phyloP scores from a whole-genome alignment of 2,329 filamentous ascomycete species.

The Fusarium begoniae region DNA sequence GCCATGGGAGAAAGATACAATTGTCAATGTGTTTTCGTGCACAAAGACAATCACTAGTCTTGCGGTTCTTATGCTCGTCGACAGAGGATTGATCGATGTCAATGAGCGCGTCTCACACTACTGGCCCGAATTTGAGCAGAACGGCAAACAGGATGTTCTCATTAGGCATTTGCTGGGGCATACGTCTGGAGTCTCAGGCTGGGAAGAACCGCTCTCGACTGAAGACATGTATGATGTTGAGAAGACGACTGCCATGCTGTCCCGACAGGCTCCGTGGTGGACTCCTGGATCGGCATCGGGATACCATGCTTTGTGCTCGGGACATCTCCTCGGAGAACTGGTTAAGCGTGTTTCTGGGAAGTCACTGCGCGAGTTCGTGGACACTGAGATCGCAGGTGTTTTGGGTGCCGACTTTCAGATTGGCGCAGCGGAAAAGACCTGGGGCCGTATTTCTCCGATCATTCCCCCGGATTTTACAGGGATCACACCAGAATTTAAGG shows the following conservation, averaged over 20 bases:
- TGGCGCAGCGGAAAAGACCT: not conserved
- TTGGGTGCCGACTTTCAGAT: not conserved
- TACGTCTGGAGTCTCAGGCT: conserved; percentile 7
- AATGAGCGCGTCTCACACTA: conserved; percentile 7
- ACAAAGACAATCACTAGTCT: conserved; percentile 29
- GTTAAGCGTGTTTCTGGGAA: not conserved
- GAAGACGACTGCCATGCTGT: not conserved
- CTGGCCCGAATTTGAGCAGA: conserved; percentile 25
- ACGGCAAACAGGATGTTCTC: conserved; percentile 18
- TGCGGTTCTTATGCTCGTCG: conserved; percentile 12
- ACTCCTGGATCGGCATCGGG: not conserved
- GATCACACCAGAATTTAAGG: not conserved
- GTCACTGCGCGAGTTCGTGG: not conserved
- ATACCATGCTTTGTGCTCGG: not conserved
- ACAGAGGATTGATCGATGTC: conserved; percentile 1
- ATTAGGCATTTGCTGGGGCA: conserved; percentile 4
- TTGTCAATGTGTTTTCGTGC: conserved; percentile 19
- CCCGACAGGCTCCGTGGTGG: not conserved
- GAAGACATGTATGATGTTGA: not conserved
- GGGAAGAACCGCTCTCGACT: not conserved
- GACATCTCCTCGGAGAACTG: not conserved
- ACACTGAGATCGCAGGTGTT: not conserved
- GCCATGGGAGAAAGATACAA: not conserved
- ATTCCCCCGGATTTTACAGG: not conserved
- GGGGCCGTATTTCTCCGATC: not conserved